A percentile compares a stretch with the other conserved stretches of the same genome.
Conservation (phyloP, 2,329 filamentous ascomycete species). For the Penicillium sp. region DNA sequence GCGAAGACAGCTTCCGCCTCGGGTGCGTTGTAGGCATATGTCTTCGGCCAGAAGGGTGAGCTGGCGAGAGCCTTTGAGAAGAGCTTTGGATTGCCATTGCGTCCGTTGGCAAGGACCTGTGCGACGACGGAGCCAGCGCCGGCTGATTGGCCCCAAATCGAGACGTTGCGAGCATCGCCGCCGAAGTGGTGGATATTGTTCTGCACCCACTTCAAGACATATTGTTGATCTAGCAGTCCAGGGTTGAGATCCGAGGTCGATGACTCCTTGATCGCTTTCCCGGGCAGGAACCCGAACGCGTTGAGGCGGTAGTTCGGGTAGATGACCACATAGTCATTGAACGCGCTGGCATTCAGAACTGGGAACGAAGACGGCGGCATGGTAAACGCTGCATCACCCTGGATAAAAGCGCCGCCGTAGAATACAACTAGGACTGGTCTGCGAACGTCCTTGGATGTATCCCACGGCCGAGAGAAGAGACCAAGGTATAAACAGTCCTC, state of each 20-base stretch:
- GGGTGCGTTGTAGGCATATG: constrained; percentile 53
- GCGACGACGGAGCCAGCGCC: constrained; percentile 50
- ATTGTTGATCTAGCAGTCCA: constrained; percentile 55
- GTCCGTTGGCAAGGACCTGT: constrained; percentile 51
- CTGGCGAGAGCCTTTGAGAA: constrained; percentile 55
- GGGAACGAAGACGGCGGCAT: constrained; percentile 61
- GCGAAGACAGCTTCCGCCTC: constrained; percentile 57
- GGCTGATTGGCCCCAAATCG: constrained; percentile 58
- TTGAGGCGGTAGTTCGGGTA: constrained; percentile 60
- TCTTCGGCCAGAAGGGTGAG: constrained; percentile 62
- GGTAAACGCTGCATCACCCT: constrained; percentile 57
- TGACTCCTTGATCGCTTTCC: constrained; percentile 49
- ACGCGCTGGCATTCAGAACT: constrained; percentile 55
- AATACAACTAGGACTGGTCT: constrained; percentile 62
- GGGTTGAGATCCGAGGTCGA: constrained; percentile 53
- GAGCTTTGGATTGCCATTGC: constrained; percentile 44
- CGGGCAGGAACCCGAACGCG: constrained; percentile 58
- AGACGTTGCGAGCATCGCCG: constrained; percentile 55
- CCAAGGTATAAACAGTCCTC: constrained; percentile 66
- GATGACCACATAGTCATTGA: constrained; percentile 55
- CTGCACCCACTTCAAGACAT: constrained; percentile 57
- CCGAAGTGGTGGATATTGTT: constrained; percentile 56
- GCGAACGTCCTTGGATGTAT: constrained; percentile 28
- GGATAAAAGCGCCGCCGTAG: constrained; percentile 63
- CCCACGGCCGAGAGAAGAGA: constrained; percentile 62